Evolutionary conservation across 2,329 filamentous ascomycete species (phyloP).

Genomic region (Epichloe sibirici): DNA sequence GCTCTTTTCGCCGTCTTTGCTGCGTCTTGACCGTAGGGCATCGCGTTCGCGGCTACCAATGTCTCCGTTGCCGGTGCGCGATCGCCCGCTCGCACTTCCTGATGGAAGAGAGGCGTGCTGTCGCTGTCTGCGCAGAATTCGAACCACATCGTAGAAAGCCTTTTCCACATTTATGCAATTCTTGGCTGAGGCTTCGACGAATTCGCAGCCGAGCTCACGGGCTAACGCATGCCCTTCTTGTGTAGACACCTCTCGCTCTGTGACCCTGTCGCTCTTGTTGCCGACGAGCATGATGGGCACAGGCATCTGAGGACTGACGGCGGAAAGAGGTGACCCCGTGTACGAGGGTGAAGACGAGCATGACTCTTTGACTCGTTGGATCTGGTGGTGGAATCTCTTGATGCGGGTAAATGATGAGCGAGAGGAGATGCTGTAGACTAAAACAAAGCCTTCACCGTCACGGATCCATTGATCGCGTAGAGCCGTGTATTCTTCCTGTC

Average conservation of each 20-base stretch:
- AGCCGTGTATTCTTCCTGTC: constrained; percentile 97
- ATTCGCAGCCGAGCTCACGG: constrained; percentile 86
- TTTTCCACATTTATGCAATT: constrained; percentile 98
- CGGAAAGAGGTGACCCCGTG: constrained; percentile 58
- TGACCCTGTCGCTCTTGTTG: constrained; percentile 95
- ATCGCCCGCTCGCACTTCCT: constrained; percentile 23
- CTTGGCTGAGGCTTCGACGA: constrained; percentile 93
- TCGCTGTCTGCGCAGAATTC: constrained; percentile 75
- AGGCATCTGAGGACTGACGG: constrained; percentile 47
- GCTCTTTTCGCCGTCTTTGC: constrained; percentile 24
- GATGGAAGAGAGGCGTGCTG: constrained; percentile 38
- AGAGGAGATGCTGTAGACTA: constrained; percentile 97
- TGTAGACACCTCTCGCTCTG: constrained; percentile 89
- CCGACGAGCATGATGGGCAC: constrained; percentile 97
- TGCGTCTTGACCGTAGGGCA: constrained; percentile 18
- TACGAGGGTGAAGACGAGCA: constrained; percentile 65
- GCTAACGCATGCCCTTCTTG: constrained; percentile 90
- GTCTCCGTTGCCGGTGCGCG: constrained; percentile 26
- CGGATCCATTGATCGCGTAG: constrained; percentile 96
- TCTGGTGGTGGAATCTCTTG: constrained; percentile 91
- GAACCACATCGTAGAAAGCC: constrained; percentile 94
- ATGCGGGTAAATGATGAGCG: constrained; percentile 91
- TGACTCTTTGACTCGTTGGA: constrained; percentile 93
- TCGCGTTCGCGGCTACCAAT: constrained; percentile 20
- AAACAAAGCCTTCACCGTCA: constrained; percentile 91